phyloP scores from a whole-genome alignment of 2,329 filamentous ascomycete genomes.

The Ampelomyces quisqualis region DNA sequence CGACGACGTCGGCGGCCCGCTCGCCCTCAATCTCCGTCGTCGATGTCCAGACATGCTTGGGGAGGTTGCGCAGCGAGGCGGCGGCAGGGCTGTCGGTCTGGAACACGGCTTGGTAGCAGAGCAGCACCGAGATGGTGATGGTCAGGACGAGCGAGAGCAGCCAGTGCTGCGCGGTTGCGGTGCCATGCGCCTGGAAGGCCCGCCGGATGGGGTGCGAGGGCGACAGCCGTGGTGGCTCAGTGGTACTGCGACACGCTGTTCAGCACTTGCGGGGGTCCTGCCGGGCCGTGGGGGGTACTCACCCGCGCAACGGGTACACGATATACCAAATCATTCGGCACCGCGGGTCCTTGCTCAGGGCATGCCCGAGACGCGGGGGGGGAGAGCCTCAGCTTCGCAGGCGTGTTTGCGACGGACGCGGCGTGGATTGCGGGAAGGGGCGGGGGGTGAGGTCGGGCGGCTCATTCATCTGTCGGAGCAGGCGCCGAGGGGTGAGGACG shows the following conservation, averaged over 20 bases:
- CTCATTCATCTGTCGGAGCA: slow-evolving; percentile 29
- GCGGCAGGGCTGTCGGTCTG: slow-evolving; percentile 72
- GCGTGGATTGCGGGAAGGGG: slow-evolving; percentile 21
- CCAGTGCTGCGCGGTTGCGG: slow-evolving; percentile 70
- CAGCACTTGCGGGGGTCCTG: slow-evolving; percentile 8
- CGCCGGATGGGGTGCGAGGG: slow-evolving; percentile 65
- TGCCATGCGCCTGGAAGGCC: slow-evolving; percentile 68
- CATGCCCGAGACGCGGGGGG: slow-evolving; percentile 23
- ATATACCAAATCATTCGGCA: slow-evolving; percentile 71
- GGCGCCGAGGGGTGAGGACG: slow-evolving; percentile 10
- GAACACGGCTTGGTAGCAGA: slow-evolving; percentile 75
- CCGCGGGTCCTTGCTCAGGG: slow-evolving; percentile 20
- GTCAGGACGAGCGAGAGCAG: slow-evolving; percentile 72
- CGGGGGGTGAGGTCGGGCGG: slow-evolving; percentile 22
- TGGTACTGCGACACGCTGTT: slow-evolving; percentile 58
- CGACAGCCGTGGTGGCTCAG: slow-evolving; percentile 67
- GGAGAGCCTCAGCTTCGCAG: slow-evolving; percentile 11
- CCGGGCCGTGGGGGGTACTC: slow-evolving; percentile 36
- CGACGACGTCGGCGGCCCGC: slow-evolving; percentile 65
- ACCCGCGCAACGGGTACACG: slow-evolving; percentile 75
- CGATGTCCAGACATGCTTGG: slow-evolving; percentile 79
- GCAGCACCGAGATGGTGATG: slow-evolving; percentile 67
- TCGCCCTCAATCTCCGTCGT: slow-evolving; percentile 63
- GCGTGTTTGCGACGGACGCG: slow-evolving; percentile 30
- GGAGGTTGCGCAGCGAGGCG: slow-evolving; percentile 69